Conservation (phyloP, 805 yeast species). For the Hanseniaspora guilliermondii region DNA sequence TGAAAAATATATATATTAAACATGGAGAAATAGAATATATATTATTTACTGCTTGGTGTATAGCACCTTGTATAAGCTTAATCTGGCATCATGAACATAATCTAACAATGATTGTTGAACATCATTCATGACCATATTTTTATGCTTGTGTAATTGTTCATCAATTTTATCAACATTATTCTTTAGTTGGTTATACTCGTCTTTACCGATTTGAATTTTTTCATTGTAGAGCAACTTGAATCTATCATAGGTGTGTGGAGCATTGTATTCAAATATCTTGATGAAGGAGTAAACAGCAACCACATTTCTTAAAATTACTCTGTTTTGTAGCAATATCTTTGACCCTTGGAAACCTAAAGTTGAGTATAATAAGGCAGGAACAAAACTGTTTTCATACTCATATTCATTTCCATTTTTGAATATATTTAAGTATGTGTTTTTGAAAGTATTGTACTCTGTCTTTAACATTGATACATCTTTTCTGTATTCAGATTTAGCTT, state of each 20-base stretch:
- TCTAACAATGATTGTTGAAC: constrained; percentile 16
- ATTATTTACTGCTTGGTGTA: background rate
- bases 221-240: constrained; percentile 14
- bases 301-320: constrained; percentile 21
- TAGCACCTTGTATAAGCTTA: background rate
- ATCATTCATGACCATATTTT: constrained; percentile 5
- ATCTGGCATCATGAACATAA: constrained; percentile 13
- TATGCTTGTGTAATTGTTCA: constrained; percentile 14
- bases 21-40: background rate
- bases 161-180: constrained; percentile 15
- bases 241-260: constrained; percentile 23
- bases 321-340: constrained; percentile 21
- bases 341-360: constrained; percentile 24
- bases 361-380: constrained; percentile 22
- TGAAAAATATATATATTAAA: background rate
- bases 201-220: constrained; percentile 19
- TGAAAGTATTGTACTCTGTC: background rate
- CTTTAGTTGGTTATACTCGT: constrained; percentile 14
- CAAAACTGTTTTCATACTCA: constrained; percentile 20
- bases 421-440: background rate
- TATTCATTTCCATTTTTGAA: constrained; percentile 13
- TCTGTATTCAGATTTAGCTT: constrained; percentile 6
- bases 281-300: constrained; percentile 21
- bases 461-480: constrained; percentile 4
- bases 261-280: constrained; percentile 18